A percentile compares a stretch with the other conserved stretches of the same genome.
phyloP scores from a whole-genome alignment of 1,139 yeast species.

The Yamadazyma atlantica region DNA sequence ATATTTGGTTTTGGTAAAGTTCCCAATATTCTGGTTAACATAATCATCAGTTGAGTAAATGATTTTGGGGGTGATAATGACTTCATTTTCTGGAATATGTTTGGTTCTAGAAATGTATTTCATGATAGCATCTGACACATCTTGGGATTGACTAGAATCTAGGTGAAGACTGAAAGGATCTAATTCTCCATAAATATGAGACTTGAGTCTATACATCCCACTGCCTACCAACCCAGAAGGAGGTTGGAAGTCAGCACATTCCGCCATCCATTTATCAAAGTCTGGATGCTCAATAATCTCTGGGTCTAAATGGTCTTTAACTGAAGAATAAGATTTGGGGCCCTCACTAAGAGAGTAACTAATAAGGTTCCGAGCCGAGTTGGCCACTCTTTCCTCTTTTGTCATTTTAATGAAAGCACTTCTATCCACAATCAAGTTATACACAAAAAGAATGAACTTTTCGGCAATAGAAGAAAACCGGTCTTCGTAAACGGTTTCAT shows the following conservation, averaged over 20 bases:
- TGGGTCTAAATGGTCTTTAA: constrained; percentile 38
- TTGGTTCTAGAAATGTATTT: constrained; percentile 25
- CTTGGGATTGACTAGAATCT: constrained; percentile 35
- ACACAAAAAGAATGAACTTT: constrained; percentile 54
- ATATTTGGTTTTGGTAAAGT: constrained; percentile 48
- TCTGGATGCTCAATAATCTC: constrained; percentile 33
- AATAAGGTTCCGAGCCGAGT: constrained; percentile 35
- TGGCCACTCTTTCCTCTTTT: constrained; percentile 22
- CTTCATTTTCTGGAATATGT: constrained; percentile 36
- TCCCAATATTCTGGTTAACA: constrained; percentile 42
- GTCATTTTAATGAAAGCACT: constrained; percentile 36
- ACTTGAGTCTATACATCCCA: constrained; percentile 48
- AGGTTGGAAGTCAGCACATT: constrained; percentile 42
- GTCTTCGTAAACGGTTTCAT: constrained; percentile 57
- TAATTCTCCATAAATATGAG: constrained; percentile 29
- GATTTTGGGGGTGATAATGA: constrained; percentile 37
- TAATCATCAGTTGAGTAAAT: constrained; percentile 38
- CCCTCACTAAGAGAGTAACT: constrained; percentile 50
- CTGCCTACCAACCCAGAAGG: constrained; percentile 41
- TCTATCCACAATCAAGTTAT: constrained; percentile 58
- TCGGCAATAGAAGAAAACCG: constrained; percentile 51
- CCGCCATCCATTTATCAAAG: constrained; percentile 38
- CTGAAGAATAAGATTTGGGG: constrained; percentile 54
- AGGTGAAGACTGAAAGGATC: constrained; percentile 41
- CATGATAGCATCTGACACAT: constrained; percentile 31